Conservation (phyloP, 1,139 yeast genomes). For the Pichia sorboxylosa region DNA sequence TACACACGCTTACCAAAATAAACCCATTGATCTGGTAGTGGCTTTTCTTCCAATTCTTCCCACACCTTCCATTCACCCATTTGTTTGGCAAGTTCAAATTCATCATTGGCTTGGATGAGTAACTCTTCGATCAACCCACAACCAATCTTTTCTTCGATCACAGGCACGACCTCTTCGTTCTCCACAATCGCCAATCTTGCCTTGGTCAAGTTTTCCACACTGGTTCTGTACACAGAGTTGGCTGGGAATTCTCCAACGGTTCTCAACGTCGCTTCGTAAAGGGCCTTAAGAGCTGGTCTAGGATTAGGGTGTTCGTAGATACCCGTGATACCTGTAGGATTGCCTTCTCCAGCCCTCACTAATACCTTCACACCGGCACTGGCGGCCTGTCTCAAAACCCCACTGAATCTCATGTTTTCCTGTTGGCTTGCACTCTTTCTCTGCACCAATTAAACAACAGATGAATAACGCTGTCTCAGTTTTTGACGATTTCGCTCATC, state of each 20-base stretch:
- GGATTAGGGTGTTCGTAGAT: slow-evolving; percentile 75
- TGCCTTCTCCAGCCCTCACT: slow-evolving; percentile 54
- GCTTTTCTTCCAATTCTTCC: slow-evolving; percentile 59
- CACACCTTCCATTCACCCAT: slow-evolving; percentile 57
- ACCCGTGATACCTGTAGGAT: slow-evolving; percentile 75
- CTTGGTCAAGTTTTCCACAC: slow-evolving; percentile 62
- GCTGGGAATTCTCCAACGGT: slow-evolving; percentile 55
- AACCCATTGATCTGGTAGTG: slow-evolving; percentile 65
- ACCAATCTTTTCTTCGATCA: slow-evolving; percentile 66
- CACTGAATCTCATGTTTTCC: slow-evolving; percentile 16
- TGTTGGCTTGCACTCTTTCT: neutral
- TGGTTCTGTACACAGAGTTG: slow-evolving; percentile 62
- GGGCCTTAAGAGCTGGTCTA: slow-evolving; percentile 61
- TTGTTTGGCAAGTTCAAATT: slow-evolving; percentile 55
- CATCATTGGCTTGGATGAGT: slow-evolving; percentile 74
- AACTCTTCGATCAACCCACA: slow-evolving; percentile 80
- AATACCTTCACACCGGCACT: slow-evolving; percentile 27
- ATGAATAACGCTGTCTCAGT: too few species aligned
- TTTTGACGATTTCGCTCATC: neutral
- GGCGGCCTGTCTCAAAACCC: slow-evolving; percentile 32
- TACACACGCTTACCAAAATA: slow-evolving; percentile 52
- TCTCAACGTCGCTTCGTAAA: slow-evolving; percentile 59
- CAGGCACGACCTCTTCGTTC: slow-evolving; percentile 47
- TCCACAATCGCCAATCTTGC: slow-evolving; percentile 62
- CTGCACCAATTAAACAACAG: neutral